Base-by-base conservation (phyloP, 164 flowering plant genomes). In the Liriodendron chinense region DNA sequence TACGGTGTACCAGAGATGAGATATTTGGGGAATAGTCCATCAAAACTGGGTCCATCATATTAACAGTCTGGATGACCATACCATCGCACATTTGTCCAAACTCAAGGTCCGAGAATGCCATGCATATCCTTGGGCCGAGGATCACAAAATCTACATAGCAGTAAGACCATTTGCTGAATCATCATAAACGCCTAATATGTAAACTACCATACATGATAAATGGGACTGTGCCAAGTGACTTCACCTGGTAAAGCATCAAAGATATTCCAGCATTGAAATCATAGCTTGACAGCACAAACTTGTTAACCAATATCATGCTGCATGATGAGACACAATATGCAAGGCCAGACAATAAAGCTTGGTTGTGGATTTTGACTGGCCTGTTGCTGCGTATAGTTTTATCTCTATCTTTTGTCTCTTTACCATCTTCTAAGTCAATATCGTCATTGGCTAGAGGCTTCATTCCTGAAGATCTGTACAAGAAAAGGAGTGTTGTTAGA, bases 271-370 rank as follows among this genome's bases (percentile, higher is more conserved):
- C 99, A 86, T 87, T 90, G 76, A 96, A 96, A 84, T 88, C 82
- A 82, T 94, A 96, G 84, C 94, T 84, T 78, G 99, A 94, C 65
- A 94, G 95, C 72, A 96, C 97, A 70, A 86, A 87, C 84, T 96
- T 96, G 90, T 96, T 96, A 18, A 96, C 89, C 79, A 96, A 83
- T 82, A 96, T 96, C 99, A 96, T 96, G 85, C 99, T 87, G 85
- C 99, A 96, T 24, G 99, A 96, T 14, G 99, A 91, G 68, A 92
- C 56, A 84, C 99, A 96, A 80, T 96, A 96, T 61, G 99, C 97
- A 78, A 91, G 77, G 74, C 99, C 98, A 72, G 99, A 89, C 78
- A 94, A 73, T 64, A 96, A 78, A 49, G 99, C 94, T 80, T 90
- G 92, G 76, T 96, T 92, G 24, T 82, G 89, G 71, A 90, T 59